Evolutionary conservation across 2,329 filamentous ascomycete genomes (phyloP).

Genomic region (Xylariaceae sp.): DNA sequence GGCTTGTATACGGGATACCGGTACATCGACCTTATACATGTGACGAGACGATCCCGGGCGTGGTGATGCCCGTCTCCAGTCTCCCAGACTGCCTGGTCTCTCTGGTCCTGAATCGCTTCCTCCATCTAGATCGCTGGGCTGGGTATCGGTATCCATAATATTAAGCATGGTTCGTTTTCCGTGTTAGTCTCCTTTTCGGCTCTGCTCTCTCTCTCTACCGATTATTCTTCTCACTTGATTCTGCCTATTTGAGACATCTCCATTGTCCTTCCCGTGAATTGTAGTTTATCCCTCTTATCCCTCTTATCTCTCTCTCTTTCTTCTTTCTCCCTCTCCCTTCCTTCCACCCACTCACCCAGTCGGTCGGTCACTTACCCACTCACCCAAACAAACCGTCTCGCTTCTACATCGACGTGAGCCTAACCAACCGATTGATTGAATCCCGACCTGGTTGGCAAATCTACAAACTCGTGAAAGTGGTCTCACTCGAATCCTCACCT

Average conservation of each 20-base stretch:
- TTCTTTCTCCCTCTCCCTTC: background rate
- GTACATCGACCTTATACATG: background rate
- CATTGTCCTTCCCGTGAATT: background rate
- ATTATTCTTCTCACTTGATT: background rate
- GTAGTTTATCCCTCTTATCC: background rate
- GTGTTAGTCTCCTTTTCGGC: slow-evolving; percentile 1
- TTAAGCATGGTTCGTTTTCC: slow-evolving; percentile 19
- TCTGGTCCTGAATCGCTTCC: slow-evolving; percentile 9
- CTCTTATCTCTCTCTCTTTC: background rate
- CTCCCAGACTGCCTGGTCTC: background rate
- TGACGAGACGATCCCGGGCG: background rate
- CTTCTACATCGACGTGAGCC: background rate
- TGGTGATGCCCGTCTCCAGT: background rate
- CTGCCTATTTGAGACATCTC: background rate
- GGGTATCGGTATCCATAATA: background rate
- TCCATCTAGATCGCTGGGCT: background rate
- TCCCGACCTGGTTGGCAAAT: background rate
- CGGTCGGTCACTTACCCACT: background rate
- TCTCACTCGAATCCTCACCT: background rate
- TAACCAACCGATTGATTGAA: background rate
- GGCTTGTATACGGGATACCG: too few species aligned
- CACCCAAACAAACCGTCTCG: background rate
- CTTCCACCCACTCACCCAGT: background rate
- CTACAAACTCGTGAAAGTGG: background rate
- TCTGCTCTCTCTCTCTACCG: slow-evolving; percentile 1